A percentile compares a stretch with the other conserved stretches of the same genome.
Evolutionary conservation across 768 basidiomycete genomes (phyloP).

Genomic region (Agrocybe pediades): DNA sequence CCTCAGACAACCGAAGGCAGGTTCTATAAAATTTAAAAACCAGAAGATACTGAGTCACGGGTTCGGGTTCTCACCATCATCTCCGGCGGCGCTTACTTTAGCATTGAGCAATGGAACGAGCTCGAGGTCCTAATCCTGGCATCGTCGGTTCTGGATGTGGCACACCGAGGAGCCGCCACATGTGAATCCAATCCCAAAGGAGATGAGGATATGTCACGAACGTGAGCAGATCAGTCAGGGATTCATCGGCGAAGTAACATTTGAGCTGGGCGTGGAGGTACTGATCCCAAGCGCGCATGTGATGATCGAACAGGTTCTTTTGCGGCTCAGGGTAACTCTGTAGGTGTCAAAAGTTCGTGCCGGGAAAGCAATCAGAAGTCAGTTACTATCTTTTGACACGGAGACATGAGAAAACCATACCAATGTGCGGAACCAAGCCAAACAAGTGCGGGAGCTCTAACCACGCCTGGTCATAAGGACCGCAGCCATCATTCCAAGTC

Average conservation of each 20-base stretch:
- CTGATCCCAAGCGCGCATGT: constrained; percentile 20
- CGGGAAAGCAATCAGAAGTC: not conserved
- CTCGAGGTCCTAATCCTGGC: too few relatives aligned
- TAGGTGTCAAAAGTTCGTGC: not conserved
- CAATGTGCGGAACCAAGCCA: constrained; percentile 23
- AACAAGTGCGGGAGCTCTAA: constrained; percentile 23
- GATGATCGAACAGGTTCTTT: constrained; percentile 21
- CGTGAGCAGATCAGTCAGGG: constrained; percentile 19
- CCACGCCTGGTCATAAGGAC: constrained; percentile 26
- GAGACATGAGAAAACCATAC: constrained; percentile 13
- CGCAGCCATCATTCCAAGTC: constrained; percentile 27
- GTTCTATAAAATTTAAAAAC: too few relatives aligned
- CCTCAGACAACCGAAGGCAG: too few relatives aligned
- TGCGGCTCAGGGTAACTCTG: constrained; percentile 27
- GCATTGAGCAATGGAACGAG: too few relatives aligned
- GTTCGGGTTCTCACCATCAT: too few relatives aligned
- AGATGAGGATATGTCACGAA: constrained; percentile 25
- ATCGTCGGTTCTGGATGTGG: too few relatives aligned
- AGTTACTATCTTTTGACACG: not conserved
- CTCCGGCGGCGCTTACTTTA: too few relatives aligned
- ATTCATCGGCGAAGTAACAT: constrained; percentile 16
- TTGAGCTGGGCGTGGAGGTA: constrained; percentile 18
- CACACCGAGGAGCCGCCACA: constrained; percentile 24
- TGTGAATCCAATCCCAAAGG: constrained; percentile 26
- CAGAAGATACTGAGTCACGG: too few relatives aligned